These are phyloP conservation scores for Eutypella sp. DNA, from an alignment of 2,329 filamentous ascomycete species.

Conservation along the genomic window DNA sequence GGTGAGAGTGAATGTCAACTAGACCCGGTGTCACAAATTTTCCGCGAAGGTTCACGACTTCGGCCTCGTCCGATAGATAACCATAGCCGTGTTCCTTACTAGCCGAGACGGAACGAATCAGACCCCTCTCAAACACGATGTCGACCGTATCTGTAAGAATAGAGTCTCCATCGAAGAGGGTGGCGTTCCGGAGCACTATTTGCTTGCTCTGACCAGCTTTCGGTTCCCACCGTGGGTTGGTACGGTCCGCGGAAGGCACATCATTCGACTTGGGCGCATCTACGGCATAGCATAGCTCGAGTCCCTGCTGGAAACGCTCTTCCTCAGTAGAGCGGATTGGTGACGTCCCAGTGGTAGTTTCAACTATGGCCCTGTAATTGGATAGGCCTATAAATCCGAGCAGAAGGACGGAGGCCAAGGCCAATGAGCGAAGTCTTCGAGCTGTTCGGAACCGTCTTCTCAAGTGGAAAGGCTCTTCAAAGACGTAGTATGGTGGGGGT, in stretches of 20 bases:
- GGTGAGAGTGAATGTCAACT: slow-evolving; percentile 43
- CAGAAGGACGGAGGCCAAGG: not conserved
- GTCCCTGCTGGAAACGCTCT: not conserved
- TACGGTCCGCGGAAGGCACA: not conserved
- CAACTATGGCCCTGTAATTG: not conserved
- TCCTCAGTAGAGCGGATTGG: not conserved
- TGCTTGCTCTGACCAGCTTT: slow-evolving; percentile 32
- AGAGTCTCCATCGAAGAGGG: slow-evolving; percentile 37
- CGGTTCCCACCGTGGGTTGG: slow-evolving; percentile 37
- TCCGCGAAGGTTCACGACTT: slow-evolving; percentile 29
- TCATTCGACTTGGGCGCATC: not conserved
- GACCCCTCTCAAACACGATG: slow-evolving; percentile 32
- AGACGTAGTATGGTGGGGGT: not conserved
- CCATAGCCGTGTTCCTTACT: slow-evolving; percentile 8
- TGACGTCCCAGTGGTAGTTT: not conserved
- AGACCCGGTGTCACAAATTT: slow-evolving; percentile 38
- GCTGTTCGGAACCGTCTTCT: not conserved
- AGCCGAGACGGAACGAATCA: slow-evolving; percentile 27
- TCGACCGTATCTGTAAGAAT: slow-evolving; percentile 29
- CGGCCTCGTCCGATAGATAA: slow-evolving; percentile 2
- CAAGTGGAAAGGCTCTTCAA: not conserved
- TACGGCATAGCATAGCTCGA: not conserved
- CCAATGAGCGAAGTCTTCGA: not conserved
- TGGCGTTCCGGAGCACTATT: slow-evolving; percentile 34
- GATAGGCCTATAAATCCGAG: not conserved